A percentile compares a stretch with the other conserved stretches of the same genome.
These are phyloP conservation scores for Xylaria bambusicola DNA, from an alignment of 495 filamentous ascomycete species.

Conservation along the genomic window DNA sequence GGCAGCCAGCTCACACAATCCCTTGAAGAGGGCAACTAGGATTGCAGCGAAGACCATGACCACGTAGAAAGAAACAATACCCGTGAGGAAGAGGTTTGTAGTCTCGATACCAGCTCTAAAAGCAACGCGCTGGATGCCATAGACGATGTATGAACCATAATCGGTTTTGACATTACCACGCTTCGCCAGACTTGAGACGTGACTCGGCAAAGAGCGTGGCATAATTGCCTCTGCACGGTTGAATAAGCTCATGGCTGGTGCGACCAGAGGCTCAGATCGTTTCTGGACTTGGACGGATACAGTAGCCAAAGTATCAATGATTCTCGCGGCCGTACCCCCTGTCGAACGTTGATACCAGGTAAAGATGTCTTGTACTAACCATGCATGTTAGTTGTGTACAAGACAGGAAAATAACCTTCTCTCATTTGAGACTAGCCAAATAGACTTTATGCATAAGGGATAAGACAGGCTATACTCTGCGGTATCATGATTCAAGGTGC, in stretches of 20 bases:
- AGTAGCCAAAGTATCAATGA: conserved; percentile 69
- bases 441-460: conserved; percentile 34
- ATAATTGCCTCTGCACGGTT: conserved; percentile 52
- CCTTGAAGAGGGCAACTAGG: conserved; percentile 77
- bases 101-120: conserved; percentile 84
- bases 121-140: conserved; percentile 86
- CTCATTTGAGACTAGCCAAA: not conserved
- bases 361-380: conserved; percentile 72
- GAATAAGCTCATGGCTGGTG: conserved; percentile 41
- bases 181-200: conserved; percentile 42
- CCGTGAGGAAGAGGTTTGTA: conserved; percentile 94
- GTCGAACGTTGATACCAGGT: conserved; percentile 97
- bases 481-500: not conserved
- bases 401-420: not conserved
- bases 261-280: conserved; percentile 46
- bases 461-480: not conserved
- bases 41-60: conserved; percentile 73
- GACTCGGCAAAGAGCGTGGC: conserved; percentile 52
- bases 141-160: conserved; percentile 64
- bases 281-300: conserved; percentile 87
- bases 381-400: conserved; percentile 20
- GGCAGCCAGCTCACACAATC: conserved; percentile 67
- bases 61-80: conserved; percentile 84
- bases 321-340: conserved; percentile 79
- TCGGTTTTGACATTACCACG: conserved; percentile 48